Evolutionary conservation across 2,329 filamentous ascomycete species (phyloP).

Genomic region (Aspergillus fumigatiaffinis): DNA sequence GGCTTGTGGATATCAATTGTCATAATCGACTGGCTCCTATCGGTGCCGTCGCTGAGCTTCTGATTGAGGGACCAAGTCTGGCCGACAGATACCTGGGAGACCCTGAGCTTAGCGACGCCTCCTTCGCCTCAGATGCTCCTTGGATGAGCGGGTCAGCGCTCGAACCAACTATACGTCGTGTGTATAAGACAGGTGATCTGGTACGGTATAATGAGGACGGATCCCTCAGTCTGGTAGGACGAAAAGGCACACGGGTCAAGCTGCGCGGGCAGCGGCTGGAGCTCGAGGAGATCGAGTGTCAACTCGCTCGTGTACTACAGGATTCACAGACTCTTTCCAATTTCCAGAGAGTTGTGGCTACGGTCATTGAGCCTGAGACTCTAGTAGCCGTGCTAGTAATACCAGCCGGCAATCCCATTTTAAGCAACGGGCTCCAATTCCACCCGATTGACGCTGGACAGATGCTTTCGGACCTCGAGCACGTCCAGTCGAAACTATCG

Average conservation of each 20-base stretch:
- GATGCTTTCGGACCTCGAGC: too few species aligned
- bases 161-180: background rate
- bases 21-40: constrained; percentile 43
- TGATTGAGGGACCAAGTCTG: background rate
- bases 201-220: background rate
- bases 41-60: constrained; percentile 47
- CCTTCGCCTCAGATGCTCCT: background rate
- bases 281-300: background rate
- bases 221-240: background rate
- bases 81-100: background rate
- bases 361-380: too few species aligned
- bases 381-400: too few species aligned
- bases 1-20: background rate
- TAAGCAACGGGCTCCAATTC: too few species aligned
- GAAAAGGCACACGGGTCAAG: background rate
- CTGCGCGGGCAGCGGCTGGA: background rate
- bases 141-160: background rate
- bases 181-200: background rate
- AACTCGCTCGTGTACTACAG: background rate
- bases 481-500: too few species aligned
- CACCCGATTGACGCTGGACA: too few species aligned
- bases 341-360: too few species aligned
- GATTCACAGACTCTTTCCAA: background rate
- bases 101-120: background rate
- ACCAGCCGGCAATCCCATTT: too few species aligned